Conservation (phyloP, 2,329 filamentous ascomycete genomes). For the Aspergillus tamarii region DNA sequence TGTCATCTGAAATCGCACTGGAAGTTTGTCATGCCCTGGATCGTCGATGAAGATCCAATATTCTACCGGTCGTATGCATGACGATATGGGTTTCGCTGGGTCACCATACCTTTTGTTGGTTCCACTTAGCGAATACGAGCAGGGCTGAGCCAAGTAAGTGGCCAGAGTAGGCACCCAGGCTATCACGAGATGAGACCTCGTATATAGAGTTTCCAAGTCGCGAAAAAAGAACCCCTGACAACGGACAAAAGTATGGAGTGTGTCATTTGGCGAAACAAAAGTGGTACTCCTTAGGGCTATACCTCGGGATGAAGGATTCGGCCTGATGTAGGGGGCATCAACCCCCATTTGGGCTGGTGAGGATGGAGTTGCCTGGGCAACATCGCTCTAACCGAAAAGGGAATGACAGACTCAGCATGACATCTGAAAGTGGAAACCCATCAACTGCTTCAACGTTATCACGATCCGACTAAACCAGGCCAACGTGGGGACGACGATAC, state of each 20-base stretch:
- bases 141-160: constrained; percentile 11
- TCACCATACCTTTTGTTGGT: neutral
- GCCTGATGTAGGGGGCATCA: constrained; percentile 16
- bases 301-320: neutral
- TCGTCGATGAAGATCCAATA: neutral
- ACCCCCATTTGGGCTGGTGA: neutral
- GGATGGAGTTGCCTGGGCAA: constrained; percentile 24
- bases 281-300: neutral
- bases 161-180: neutral
- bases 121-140: constrained; percentile 20
- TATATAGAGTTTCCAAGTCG: neutral
- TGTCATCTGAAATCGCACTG: neutral
- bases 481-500: neutral
- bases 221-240: neutral
- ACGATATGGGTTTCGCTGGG: neutral
- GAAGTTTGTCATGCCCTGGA: neutral
- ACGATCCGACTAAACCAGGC: neutral
- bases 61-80: neutral
- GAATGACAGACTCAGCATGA: constrained; percentile 18
- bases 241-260: neutral
- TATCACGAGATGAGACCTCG: neutral
- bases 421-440: constrained; percentile 10
- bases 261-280: neutral
- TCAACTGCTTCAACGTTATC: constrained; percentile 7
- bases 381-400: constrained; percentile 13